Conservation (phyloP, 1,284 basidiomycete genomes). For the Ceratobasidium theobromae region DNA sequence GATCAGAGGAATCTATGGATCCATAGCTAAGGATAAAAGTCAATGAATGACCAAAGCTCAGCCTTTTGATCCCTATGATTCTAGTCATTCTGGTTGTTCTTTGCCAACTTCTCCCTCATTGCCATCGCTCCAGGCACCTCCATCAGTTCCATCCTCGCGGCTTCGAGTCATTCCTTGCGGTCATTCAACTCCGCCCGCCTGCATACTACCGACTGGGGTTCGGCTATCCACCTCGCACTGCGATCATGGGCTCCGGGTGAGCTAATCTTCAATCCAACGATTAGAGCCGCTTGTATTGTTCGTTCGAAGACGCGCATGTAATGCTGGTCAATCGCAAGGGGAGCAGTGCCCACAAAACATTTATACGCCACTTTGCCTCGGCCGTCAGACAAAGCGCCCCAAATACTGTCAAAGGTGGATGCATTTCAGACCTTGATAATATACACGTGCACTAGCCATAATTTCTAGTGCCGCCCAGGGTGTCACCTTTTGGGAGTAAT, state of each 20-base stretch:
- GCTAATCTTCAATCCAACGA: slow-evolving; percentile 48
- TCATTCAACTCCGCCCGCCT: slow-evolving; percentile 45
- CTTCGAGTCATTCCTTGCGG: slow-evolving; percentile 43
- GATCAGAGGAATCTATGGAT: too few relatives aligned
- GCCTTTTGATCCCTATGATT: too few relatives aligned
- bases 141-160: slow-evolving; percentile 43
- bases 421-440: slow-evolving; percentile 37
- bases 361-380: slow-evolving; percentile 31
- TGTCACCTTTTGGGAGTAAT: slow-evolving; percentile 30
- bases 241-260: slow-evolving; percentile 43
- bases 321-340: slow-evolving; percentile 50
- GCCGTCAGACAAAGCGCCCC: background rate
- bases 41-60: too few relatives aligned
- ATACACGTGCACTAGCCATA: slow-evolving; percentile 36
- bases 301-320: slow-evolving; percentile 48
- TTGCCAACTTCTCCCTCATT: slow-evolving; percentile 17
- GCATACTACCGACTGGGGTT: slow-evolving; percentile 47
- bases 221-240: slow-evolving; percentile 48
- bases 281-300: slow-evolving; percentile 45
- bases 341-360: slow-evolving; percentile 46
- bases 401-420: background rate
- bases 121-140: slow-evolving; percentile 15
- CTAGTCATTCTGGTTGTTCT: background rate
- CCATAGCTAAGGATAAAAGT: too few relatives aligned
- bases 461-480: slow-evolving; percentile 36